phyloP scores from a whole-genome alignment of 805 yeast species.

The Wickerhamiella sorbophila region DNA sequence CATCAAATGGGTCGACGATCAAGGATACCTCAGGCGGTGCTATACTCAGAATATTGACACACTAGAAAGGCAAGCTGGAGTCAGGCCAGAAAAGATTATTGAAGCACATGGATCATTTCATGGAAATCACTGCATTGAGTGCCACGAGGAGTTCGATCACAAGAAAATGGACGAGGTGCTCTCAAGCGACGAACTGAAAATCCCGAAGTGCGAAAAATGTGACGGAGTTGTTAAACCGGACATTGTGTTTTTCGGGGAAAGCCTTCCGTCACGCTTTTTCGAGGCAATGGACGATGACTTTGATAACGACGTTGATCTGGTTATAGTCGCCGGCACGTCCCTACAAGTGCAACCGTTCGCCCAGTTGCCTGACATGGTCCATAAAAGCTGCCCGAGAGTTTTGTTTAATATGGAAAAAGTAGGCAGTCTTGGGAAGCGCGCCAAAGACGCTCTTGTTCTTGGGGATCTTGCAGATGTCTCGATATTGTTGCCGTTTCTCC shows the following conservation, averaged over 20 bases:
- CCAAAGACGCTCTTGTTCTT: constrained; percentile 44
- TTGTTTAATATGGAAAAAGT: constrained; percentile 64
- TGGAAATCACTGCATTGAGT: constrained; percentile 65
- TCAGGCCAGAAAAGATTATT: constrained; percentile 45
- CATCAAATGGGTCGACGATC: constrained; percentile 51
- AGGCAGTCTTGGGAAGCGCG: constrained; percentile 49
- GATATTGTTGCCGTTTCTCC: neutral
- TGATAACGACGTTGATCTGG: constrained; percentile 33
- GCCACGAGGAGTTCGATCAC: constrained; percentile 37
- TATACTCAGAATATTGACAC: constrained; percentile 94
- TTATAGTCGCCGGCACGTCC: constrained; percentile 86
- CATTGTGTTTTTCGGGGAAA: constrained; percentile 89
- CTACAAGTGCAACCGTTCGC: constrained; percentile 88
- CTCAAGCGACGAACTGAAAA: constrained; percentile 5
- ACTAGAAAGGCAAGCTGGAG: constrained; percentile 73
- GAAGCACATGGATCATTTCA: constrained; percentile 97
- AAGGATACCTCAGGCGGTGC: constrained; percentile 47
- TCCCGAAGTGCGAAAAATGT: constrained; percentile 45
- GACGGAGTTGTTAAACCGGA: constrained; percentile 77
- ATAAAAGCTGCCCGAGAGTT: constrained; percentile 36
- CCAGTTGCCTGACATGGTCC: constrained; percentile 54
- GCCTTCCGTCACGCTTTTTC: constrained; percentile 58
- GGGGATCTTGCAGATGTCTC: constrained; percentile 45
- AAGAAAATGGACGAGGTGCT: constrained; percentile 9
- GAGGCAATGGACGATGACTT: constrained; percentile 49